phyloP scores from a whole-genome alignment of 345 rosid genomes.

The Melastoma malabathricum region DNA sequence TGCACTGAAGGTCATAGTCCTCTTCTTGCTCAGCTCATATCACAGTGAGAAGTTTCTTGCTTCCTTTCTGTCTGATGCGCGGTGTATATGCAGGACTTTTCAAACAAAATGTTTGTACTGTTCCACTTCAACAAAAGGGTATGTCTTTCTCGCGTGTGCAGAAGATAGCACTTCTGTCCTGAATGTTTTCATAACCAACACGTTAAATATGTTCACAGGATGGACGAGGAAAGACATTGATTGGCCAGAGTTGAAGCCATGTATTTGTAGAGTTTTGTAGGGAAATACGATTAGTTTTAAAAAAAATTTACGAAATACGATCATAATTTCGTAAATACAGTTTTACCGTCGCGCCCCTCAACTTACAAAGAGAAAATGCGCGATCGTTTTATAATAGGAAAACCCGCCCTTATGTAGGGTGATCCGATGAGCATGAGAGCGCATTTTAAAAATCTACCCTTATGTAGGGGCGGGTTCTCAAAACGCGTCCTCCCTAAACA shows the following conservation, averaged over 20 bases:
- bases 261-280: no score
- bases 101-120: conserved; percentile 80
- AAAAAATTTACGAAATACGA: no score
- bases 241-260: conserved; percentile 91
- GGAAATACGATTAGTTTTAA: no score
- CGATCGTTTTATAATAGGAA: no score
- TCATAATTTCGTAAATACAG: no score
- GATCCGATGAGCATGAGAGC: no score
- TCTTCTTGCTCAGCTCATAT: neutral
- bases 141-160: conserved; percentile 4
- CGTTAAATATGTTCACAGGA: conserved; percentile 26
- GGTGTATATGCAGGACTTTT: conserved; percentile 45
- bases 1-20: conserved; percentile 31
- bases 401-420: no score
- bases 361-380: no score
- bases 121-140: conserved; percentile 79
- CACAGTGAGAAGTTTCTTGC: neutral
- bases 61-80: conserved; percentile 4
- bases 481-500: no score
- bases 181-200: neutral
- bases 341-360: no score
- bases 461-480: no score
- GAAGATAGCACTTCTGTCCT: conserved; percentile 21
- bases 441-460: no score
- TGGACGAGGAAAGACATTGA: conserved; percentile 35